These are phyloP conservation scores for Suillus sp. DNA, from an alignment of 768 basidiomycete species.

Conservation along the genomic window DNA sequence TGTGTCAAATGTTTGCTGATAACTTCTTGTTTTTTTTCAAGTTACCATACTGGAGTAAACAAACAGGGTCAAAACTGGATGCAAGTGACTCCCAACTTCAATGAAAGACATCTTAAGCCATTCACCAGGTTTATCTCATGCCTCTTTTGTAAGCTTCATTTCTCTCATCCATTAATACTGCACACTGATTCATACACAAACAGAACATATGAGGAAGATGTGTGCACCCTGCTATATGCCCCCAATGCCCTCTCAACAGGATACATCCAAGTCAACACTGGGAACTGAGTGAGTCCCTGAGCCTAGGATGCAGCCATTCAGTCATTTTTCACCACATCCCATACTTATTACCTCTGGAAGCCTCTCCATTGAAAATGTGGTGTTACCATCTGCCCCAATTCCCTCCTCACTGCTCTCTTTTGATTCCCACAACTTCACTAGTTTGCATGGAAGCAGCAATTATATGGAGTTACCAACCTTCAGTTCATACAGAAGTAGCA, in stretches of 20 bases:
- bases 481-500: no score
- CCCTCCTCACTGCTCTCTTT: no score
- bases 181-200: background rate
- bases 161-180: background rate
- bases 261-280: no score
- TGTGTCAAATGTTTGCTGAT: no score
- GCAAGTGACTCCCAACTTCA: background rate
- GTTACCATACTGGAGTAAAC: background rate
- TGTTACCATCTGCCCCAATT: no score
- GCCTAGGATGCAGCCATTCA: no score
- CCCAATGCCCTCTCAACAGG: background rate
- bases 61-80: background rate
- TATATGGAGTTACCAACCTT: background rate
- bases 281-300: no score
- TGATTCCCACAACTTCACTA: no score
- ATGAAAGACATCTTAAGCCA: background rate
- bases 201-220: background rate
- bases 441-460: background rate
- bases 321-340: no score
- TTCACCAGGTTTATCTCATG: background rate
- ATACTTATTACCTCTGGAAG: no score
- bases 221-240: background rate
- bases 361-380: no score
- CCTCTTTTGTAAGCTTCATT: background rate
- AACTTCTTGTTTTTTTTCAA: background rate